A percentile compares a stretch with the other conserved stretches of the same genome.
Conservation (phyloP, 495 filamentous ascomycete species). For the Penicillium canescens region DNA sequence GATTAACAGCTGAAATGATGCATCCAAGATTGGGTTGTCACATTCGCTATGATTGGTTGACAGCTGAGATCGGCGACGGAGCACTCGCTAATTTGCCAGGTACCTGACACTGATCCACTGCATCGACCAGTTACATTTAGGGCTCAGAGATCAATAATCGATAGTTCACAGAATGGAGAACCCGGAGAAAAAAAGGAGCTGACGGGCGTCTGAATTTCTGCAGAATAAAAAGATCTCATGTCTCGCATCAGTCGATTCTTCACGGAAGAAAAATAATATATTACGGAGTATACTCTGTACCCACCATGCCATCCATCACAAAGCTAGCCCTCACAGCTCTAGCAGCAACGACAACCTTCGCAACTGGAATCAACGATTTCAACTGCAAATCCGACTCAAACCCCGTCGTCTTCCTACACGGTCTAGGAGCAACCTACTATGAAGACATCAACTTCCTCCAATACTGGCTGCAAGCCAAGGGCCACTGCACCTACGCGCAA, state of each 20-base stretch:
- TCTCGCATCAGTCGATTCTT: neutral
- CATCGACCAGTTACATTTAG: conserved; percentile 13
- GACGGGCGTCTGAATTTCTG: neutral
- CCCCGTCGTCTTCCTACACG: conserved; percentile 54
- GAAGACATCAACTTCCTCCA: conserved; percentile 55
- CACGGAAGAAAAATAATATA: neutral
- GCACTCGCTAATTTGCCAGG: conserved; percentile 3
- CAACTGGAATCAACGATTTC: conserved; percentile 39
- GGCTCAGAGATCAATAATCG: conserved; percentile 13
- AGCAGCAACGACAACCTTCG: conserved; percentile 18
- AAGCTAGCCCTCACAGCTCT: conserved; percentile 13
- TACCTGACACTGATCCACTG: neutral
- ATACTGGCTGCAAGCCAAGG: conserved; percentile 47
- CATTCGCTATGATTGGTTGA: neutral
- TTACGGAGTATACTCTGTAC: neutral
- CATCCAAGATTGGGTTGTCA: conserved; percentile 2
- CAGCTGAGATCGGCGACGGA: neutral
- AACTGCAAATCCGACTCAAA: conserved; percentile 39
- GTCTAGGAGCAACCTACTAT: conserved; percentile 50
- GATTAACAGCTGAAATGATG: neutral
- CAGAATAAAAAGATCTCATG: conserved; percentile 3
- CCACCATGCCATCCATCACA: conserved; percentile 21
- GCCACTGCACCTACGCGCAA: conserved; percentile 52
- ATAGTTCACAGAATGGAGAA: conserved; percentile 21
- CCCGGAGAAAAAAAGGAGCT: conserved; percentile 7